Evolutionary conservation across 1,284 basidiomycete genomes (phyloP).

Genomic region (Pterula multifida): DNA sequence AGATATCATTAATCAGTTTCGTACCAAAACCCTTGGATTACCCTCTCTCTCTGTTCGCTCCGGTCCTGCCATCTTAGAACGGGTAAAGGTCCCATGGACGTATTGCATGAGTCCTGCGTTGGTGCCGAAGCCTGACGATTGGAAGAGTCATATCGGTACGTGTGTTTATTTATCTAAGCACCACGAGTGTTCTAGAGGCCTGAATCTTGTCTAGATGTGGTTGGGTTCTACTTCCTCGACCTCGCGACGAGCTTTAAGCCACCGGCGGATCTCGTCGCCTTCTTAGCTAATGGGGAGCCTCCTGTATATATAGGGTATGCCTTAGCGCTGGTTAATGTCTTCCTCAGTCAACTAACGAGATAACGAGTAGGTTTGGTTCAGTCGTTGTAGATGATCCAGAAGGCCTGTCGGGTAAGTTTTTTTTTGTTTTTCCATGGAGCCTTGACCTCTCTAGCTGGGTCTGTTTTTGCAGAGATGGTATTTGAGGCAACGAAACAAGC

Average conservation of each 20-base stretch:
- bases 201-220: conserved; percentile 32
- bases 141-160: conserved; percentile 48
- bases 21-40: conserved; percentile 37
- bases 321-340: too few relatives aligned
- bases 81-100: conserved; percentile 54
- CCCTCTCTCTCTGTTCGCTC: conserved; percentile 31
- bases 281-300: conserved; percentile 37
- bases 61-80: conserved; percentile 43
- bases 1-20: conserved; percentile 39
- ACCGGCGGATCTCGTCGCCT: conserved; percentile 30
- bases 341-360: too few relatives aligned
- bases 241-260: conserved; percentile 36
- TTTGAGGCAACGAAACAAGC: conserved; percentile 42
- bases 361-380: conserved; percentile 42
- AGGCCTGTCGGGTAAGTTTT: conserved; percentile 33
- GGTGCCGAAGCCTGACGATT: conserved; percentile 53
- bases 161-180: conserved; percentile 7
- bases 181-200: neutral
- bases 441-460: neutral
- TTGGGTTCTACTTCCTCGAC: conserved; percentile 56
- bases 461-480: conserved; percentile 29
- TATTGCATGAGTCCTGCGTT: conserved; percentile 59
- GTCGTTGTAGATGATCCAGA: conserved; percentile 50
- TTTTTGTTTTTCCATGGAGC: conserved; percentile 1
- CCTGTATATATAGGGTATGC: conserved; percentile 50